These are phyloP conservation scores for Curvularia sp. DNA, from an alignment of 2,329 filamentous ascomycete genomes.

Conservation along the genomic window DNA sequence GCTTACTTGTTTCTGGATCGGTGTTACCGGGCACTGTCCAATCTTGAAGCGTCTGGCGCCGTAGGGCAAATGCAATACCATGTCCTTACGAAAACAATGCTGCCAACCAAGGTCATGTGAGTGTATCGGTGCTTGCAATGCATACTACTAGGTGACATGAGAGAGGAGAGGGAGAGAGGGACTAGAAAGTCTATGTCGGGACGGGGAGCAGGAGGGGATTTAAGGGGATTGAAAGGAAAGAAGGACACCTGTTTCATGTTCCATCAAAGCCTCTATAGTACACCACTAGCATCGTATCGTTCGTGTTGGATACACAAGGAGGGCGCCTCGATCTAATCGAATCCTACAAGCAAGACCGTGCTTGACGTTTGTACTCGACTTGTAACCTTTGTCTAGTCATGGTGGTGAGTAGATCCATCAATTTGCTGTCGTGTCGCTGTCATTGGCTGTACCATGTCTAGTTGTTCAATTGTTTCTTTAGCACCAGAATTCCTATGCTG, in stretches of 20 bases:
- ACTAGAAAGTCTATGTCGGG: too few relatives aligned
- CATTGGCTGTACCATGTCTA: too few relatives aligned
- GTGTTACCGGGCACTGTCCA: slow-evolving; percentile 31
- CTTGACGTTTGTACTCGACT: neutral
- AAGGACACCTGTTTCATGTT: neutral
- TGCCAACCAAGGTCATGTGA: neutral
- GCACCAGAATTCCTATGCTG: neutral
- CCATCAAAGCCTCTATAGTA: neutral
- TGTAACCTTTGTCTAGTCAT: neutral
- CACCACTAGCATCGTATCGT: neutral
- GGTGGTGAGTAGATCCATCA: neutral
- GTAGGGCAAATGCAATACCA: slow-evolving; percentile 49
- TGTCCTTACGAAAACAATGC: slow-evolving; percentile 39
- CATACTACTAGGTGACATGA: too few relatives aligned
- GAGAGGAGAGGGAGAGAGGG: neutral
- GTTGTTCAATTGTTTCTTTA: neutral
- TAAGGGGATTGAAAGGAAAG: neutral
- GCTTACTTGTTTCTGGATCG: slow-evolving; percentile 38
- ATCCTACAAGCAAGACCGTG: neutral
- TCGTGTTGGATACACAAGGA: neutral
- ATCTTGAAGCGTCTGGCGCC: slow-evolving; percentile 40
- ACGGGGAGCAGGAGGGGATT: too few relatives aligned
- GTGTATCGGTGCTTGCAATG: neutral
- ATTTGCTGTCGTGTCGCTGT: too few relatives aligned
- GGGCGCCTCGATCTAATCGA: neutral